Evolutionary conservation across 176 grass and related monocot genomes (phyloP), one percentile per base, ranked within the genome.

Genomic region (Ampelocalamus luodianensis): DNA sequence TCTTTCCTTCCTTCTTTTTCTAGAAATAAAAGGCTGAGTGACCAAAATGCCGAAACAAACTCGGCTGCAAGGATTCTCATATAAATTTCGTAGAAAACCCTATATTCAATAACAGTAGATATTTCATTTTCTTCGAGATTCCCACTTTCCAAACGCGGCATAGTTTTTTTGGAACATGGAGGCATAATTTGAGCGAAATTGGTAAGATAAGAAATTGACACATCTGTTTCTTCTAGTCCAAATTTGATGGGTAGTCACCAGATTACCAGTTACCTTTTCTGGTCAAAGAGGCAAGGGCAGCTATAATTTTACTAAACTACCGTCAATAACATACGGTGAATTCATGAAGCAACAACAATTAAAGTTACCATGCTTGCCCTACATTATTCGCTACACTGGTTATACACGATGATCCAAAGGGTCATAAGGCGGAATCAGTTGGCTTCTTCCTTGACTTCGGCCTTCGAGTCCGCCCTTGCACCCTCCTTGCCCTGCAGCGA

Each of bases 341-440:
- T 75, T 56, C 27, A 68, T 29, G 26, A 87, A 82, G 37, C 18
- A 44, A 84, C 34, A 10, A 22, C 49, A 51, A 26, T 45, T 32
- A 54, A 7, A 79, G 69, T 67, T 64, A 74, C 81, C 69, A 7
- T 12, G 37, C n/a, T 26, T 63, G 63, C 29, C 65, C 85, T 91
- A 84, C 36, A 91, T 87, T 76, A 91, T 91, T 84, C 11, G 5
- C 76, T 87, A 87, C 70, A 80, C 76, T 79, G 74, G 22, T 59
- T 87, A 84, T 63, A 74, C 81, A 63, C 51, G 50, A 62, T 14
- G 42, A 58, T 71, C 22, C 71, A 74, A 68, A 68, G 14, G 16
- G 73, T 72, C 79, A 83, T 76, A 61, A 5, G 53, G 37, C 46
- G 69, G 26, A 22, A 84, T 87, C 62, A 91, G 0, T 63, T 55